Base-by-base conservation (phyloP, 83 land plant species). In the Larix sibirica region DNA sequence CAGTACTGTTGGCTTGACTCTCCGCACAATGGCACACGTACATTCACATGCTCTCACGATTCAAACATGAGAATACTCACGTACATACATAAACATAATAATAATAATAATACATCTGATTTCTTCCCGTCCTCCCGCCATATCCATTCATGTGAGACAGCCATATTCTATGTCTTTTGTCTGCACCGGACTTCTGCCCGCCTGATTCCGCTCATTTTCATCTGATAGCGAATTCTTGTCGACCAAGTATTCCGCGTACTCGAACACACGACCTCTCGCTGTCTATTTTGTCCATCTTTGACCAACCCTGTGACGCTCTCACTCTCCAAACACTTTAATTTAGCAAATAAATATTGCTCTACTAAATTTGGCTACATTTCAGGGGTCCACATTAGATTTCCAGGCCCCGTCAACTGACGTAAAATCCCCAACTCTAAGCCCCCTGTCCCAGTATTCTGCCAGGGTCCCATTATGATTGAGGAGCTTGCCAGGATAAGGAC, bases 31-130 rank as follows among this genome's bases (percentile, higher is more conserved):
- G 10, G 14, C 77, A 50, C 77, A 73, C 56, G 77, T 73, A 73
- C 77, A 73, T 50, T 73, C 77, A 73, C 77, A 73, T 73, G 77
- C 77, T 73, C 38, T 71, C 76, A 38, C 54, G n/a, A 71, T 71
- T 38, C 76, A 40, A 71, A 73, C 77, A 73, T 23, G 44, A 17
- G 21, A 18, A 36, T 42, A 42, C 77, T 40, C 23, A 71, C 9
- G 47, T 42, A 73, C 77, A 50, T 50, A 50, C 56, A 50, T 50
- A 9, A 50, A 9, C 9, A 50, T 33, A 33, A 33, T 33, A 33
- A 33, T 33, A 33, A 33, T 33, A 50, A 50, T 50, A 50, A 50
- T 50, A 50, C 56, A 20, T 36, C 40, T 71, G 50, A 20, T 40
- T 18, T 71, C n/a, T 14, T 70, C 21, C 75, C 33, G 20, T 4